Base-by-base conservation (phyloP, 495 filamentous ascomycete species). In the Penicillium chermesinum region DNA sequence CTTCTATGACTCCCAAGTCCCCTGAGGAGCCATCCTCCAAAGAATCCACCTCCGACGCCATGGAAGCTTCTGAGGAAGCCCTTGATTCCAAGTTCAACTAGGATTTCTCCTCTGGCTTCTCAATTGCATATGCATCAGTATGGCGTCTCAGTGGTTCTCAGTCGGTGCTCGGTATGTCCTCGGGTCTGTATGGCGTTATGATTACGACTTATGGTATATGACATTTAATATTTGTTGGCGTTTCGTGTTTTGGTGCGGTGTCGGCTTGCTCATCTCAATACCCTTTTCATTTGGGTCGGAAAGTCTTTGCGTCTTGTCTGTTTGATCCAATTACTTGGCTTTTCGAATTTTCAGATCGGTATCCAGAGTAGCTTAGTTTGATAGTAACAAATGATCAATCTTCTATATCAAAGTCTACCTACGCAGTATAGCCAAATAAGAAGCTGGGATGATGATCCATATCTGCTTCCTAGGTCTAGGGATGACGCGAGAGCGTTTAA, bases 61-160 rank as follows among this genome's bases (percentile, higher is more conserved):
- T 13, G 33, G 27, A 15, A 30, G 39, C 9, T 14, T 21, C 14
- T 40, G 46, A 27, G 44, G 18, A 34, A 19, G 22, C 10, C 34
- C 37, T 3, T 53, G 36, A 15, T 18, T 9, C 44, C 0, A 36
- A 41, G 16, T 45, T 48, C 10, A 48, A 46, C 15, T 32, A 49
- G 17, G 27, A 33, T 16, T 38, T 21, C 34, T 58, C 34, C 39
- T 54, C 17, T 27, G 18, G 8, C 36, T 4, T 2, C 20, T 35
- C 5, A 45, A 33, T 44, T 44, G 50, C 44, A 54, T 61, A 37
- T 61, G 54, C 54, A 61, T 61, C 51, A 33, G 40, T 43, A 41
- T 46, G 55, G 58, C 56, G 58, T 53, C 39, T 49, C 3, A 22
- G 30, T 12, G 42, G 40, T 18, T 46, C 19, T 21, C 19, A 16